These are phyloP conservation scores for Salix udensis DNA, from an alignment of 345 rosid genomes.

Conservation along the genomic window DNA sequence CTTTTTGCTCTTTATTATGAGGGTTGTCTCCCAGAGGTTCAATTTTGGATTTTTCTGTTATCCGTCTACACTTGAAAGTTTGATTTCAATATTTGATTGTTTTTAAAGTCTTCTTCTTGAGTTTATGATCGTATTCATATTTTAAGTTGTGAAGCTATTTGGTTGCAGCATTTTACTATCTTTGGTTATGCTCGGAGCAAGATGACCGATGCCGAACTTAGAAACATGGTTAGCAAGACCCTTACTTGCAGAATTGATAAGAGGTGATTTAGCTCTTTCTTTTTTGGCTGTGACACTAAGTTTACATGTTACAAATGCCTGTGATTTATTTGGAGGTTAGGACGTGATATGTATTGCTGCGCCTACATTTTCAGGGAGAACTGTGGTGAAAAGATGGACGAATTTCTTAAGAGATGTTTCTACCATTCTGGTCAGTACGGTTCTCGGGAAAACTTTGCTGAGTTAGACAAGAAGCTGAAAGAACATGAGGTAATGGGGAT, in stretches of 20 bases:
- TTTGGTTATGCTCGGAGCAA: constrained; percentile 96
- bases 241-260: constrained; percentile 95
- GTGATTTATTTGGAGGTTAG: background rate
- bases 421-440: constrained; percentile 97
- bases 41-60: background rate
- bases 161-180: constrained; percentile 77
- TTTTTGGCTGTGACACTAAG: constrained; percentile 3
- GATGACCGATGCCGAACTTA: constrained; percentile 90
- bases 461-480: constrained; percentile 74
- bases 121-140: background rate
- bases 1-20: constrained; percentile 97
- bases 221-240: constrained; percentile 93
- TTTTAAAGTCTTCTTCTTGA: constrained; percentile 5
- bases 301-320: background rate
- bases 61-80: background rate
- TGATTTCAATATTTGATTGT: background rate
- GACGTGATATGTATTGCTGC: constrained; percentile 15
- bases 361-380: constrained; percentile 61
- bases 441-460: constrained; percentile 68
- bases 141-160: constrained; percentile 8
- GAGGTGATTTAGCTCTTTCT: constrained; percentile 42
- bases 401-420: constrained; percentile 91
- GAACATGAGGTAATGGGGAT: constrained; percentile 68
- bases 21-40: constrained; percentile 89
- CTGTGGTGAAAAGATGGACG: constrained; percentile 89